phyloP scores from a whole-genome alignment of 257 asterid species.

The Plantago major region DNA sequence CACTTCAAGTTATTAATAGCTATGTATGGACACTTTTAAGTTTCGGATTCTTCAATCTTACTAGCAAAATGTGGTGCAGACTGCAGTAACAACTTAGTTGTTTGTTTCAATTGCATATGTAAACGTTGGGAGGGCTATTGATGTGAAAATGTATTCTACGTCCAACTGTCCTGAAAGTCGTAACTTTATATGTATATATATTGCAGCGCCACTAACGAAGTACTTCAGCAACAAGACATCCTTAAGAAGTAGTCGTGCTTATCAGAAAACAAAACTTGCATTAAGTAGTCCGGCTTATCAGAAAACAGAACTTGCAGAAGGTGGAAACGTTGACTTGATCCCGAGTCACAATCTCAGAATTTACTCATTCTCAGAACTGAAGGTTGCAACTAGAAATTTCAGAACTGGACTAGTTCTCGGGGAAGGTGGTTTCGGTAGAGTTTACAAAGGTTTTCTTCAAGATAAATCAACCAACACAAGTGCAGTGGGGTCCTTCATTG shows the following conservation, averaged over 20 bases:
- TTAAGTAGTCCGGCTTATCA: background rate
- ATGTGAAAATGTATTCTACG: background rate
- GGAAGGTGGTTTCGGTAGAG: conserved; percentile 46
- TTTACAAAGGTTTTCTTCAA: conserved; percentile 34
- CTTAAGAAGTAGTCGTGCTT: background rate
- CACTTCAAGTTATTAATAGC: no score
- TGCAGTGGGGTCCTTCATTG: conserved; percentile 23
- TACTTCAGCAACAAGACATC: background rate
- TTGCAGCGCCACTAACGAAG: conserved; percentile 2
- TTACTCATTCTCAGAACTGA: background rate
- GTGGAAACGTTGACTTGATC: background rate
- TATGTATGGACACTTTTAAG: no score
- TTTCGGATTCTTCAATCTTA: no score
- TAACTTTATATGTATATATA: background rate
- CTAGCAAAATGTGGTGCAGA: no score
- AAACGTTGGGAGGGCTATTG: background rate
- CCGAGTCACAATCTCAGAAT: background rate
- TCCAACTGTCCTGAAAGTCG: background rate
- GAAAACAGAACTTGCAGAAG: background rate
- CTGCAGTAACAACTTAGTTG: no score
- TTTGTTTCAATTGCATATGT: no score
- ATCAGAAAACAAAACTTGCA: background rate
- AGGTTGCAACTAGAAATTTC: background rate
- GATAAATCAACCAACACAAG: conserved; percentile 12
- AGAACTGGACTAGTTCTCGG: conserved; percentile 24